These are phyloP conservation scores for Apiospora aurea DNA, from an alignment of 2,329 filamentous ascomycete genomes.

Conservation along the genomic window DNA sequence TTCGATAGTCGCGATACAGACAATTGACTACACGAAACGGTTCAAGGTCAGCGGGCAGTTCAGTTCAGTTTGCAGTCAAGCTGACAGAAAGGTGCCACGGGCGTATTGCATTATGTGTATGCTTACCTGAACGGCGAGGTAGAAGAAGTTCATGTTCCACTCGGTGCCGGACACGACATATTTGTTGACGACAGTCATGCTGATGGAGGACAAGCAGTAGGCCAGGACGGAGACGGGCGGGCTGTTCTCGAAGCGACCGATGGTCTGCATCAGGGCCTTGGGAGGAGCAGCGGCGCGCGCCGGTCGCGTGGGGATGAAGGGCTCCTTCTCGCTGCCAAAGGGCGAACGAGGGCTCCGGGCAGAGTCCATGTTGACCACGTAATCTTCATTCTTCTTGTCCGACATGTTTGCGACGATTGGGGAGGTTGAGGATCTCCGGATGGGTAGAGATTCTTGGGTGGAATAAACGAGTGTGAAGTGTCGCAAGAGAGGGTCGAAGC, in stretches of 20 bases:
- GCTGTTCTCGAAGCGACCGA: constrained; percentile 71
- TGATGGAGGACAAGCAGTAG: constrained; percentile 95
- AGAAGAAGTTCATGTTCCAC: constrained; percentile 97
- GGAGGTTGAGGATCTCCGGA: neutral
- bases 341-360: constrained; percentile 50
- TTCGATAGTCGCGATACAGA: constrained; percentile 86
- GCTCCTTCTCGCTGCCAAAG: constrained; percentile 60
- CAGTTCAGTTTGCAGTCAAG: neutral
- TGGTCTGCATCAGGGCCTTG: constrained; percentile 28
- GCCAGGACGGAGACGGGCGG: constrained; percentile 81
- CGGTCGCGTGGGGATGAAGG: constrained; percentile 50
- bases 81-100: neutral
- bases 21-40: constrained; percentile 69
- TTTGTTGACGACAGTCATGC: constrained; percentile 99
- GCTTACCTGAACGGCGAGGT: constrained; percentile 88
- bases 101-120: neutral
- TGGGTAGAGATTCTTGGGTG: neutral
- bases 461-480: constrained; percentile 20
- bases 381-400: constrained; percentile 90
- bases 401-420: constrained; percentile 64
- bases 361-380: constrained; percentile 71
- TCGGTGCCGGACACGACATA: constrained; percentile 90
- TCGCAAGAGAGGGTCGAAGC: constrained; percentile 18
- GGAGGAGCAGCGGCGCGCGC: constrained; percentile 47
- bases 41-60: constrained; percentile 27